Base-by-base conservation (phyloP, 179 eudicot species). In the Nepenthes alata region DNA sequence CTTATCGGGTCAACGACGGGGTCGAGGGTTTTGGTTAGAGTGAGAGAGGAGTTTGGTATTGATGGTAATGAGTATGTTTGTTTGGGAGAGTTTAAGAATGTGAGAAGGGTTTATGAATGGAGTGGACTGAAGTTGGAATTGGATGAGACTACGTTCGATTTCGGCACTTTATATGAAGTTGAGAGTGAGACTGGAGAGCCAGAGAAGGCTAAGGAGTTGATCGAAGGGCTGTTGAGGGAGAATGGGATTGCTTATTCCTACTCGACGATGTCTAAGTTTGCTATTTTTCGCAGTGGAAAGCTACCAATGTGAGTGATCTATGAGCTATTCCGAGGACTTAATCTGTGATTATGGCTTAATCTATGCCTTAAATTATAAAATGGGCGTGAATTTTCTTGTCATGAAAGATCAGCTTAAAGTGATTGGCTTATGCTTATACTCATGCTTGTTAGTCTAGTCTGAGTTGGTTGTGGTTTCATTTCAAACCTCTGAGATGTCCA, bases 131-230 rank as follows among this genome's bases (percentile, higher is more conserved):
- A 62, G 47, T 73, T 93, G 75, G 98, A 93, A 74, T 66, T 93
- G 64, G 98, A 89, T 70, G 93, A 93, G 77, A 83, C 95, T 0
- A 69, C 73, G 56, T 93, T 72, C 62, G 98, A 86, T 10, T 89
- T 86, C 55, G 98, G 98, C 16, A 80, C 91, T 64, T 68, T 80
- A 68, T 93, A 83, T 74, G 98, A 93, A 83, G 71, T 93, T 55
- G 96, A 93, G 52, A 89, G 96, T 54, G 98, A 93, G 80, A 89
- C 88, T 70, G 58, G 56, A 15, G 93, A 93, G 73, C 96, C 98
- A 12, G 88, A 89, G 34, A 86, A 72, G 59, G 96, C 78, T 1
- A 89, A 85, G 81, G 80, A 47, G 48, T 41, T 81, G 79, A 86
- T 93, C 60, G 96, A 86, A 64, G 79, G 67, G 53, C 72, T 86